Evolutionary conservation across 2,329 filamentous ascomycete genomes (phyloP), one percentile per base, ranked within the genome.

Genomic region (Xylariaceae sp.): DNA sequence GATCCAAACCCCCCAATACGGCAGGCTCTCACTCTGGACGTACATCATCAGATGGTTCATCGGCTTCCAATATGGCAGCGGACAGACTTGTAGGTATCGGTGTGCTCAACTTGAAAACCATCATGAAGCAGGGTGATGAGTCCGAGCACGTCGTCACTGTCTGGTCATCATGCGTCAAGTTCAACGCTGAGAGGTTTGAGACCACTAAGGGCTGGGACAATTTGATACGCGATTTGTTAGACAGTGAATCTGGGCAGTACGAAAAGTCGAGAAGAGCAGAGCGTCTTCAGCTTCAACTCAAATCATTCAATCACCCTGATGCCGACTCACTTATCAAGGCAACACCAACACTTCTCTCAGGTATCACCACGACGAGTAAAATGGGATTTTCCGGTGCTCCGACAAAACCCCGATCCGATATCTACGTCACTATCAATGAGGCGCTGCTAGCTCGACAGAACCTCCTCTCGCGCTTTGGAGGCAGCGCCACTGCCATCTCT

Each of bases 351-450:
- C 68, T 94, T 12, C 78, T 98, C 12, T 85, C 94, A 38, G 83
- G 85, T 38, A 79, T 97, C 45, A 75, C 76, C 43, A 85, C 85
- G 62, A 95, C 90, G 1, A 85, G 76, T 55, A 93, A 93, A 61
- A 90, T 97, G 63, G 93, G 90, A 2, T 97, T 98, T 61, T 88
- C 91, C 3, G 90, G 90, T 11, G 90, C 90, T 2, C 91, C 93
- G 0, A 89, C 85, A 0, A 90, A 89, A 60, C 76, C 86, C 13
- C 77, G 94, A 54, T 96, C 89, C 9, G 94, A 98, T 62, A 97
- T 98, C 38, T 98, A 98, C 60, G 65, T 98, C 34, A 96, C 89
- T 0, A 65, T 98, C 36, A 81, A 82, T 43, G 83, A 89, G 49
- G 87, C 89, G 0, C 74, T 83, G n/a, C 71, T 98, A 18, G 83